A percentile compares a stretch with the other conserved stretches of the same genome.
phyloP scores from a whole-genome alignment of 805 yeast species.

The Ogataea naganishii region DNA sequence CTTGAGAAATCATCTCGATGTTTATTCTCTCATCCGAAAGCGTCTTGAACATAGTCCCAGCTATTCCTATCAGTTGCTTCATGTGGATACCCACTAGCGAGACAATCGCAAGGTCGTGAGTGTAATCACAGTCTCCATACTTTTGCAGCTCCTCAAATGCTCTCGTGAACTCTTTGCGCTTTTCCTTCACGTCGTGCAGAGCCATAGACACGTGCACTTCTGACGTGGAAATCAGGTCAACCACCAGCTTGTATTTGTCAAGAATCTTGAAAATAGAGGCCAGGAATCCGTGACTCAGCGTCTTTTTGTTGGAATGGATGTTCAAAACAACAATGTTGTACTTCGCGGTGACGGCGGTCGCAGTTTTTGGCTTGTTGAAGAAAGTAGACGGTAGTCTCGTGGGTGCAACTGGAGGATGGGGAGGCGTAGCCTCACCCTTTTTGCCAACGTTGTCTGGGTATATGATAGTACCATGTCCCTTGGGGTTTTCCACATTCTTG shows the following conservation, averaged over 20 bases:
- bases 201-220: constrained; percentile 99
- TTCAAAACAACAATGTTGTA: constrained; percentile 86
- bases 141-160: constrained; percentile 73
- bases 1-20: constrained; percentile 97
- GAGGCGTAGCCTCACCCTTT: constrained; percentile 85
- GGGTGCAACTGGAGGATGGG: constrained; percentile 84
- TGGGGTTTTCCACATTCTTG: constrained; percentile 90
- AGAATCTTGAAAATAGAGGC: constrained; percentile 83
- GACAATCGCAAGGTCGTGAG: constrained; percentile 81
- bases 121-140: constrained; percentile 85
- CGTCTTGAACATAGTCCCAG: constrained; percentile 93
- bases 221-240: constrained; percentile 92
- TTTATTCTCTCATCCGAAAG: constrained; percentile 87
- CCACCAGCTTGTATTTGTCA: constrained; percentile 79
- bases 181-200: constrained; percentile 65
- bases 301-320: constrained; percentile 89
- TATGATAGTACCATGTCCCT: constrained; percentile 88
- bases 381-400: constrained; percentile 35
- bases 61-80: constrained; percentile 95
- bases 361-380: constrained; percentile 49
- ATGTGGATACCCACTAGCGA: constrained; percentile 95
- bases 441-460: constrained; percentile 86
- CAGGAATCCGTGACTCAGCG: constrained; percentile 88
- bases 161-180: constrained; percentile 42
- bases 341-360: constrained; percentile 95